Evolutionary conservation across 208 protist genomes (phyloP), one percentile per base, ranked within the genome.

Genomic region (Leishmania braziliensis): DNA sequence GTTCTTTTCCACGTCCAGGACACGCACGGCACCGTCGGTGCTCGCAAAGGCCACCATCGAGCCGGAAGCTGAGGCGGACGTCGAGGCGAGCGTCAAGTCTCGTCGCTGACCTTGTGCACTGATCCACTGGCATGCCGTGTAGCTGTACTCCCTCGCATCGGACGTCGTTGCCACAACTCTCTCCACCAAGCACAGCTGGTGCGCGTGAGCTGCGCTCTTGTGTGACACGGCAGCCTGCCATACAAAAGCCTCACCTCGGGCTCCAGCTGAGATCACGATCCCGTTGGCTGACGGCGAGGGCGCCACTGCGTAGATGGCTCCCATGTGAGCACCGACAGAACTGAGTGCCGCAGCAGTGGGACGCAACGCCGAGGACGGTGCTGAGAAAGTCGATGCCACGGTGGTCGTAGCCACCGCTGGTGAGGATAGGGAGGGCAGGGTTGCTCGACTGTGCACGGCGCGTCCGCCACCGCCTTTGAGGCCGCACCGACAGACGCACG

Each of bases 241-340:
- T 14, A 92, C 46, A 26, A 90, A 76, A 48, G 86, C 90, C 83
- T 96, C 93, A 14, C 86, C 86, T 9, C 87, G 87, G 53, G 87
- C 79, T 5, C 93, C 93, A 6, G 89, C 93, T 0, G 90, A 92
- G 48, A 95, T 74, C 29, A 95, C 71, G 6, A 84, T 81, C 8
- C 89, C 87, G 71, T 51, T 79, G 48, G 69, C 54, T 14, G n/a
- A 36, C 2, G 85, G 54, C 1, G 81, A 80, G 3, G 60, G 62
- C 1, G 75, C 74, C 8, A 77, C 53, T 66, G 82, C 86, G 84
- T 95, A 91, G 83, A 95, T 89, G 36, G 80, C 92, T 26, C 90
- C 90, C 62, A 71, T 86, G 80, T 95, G 92, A 1, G 58, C 78
- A 10, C 63, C 77, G 46, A 65, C 51, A 36, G 88, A 81, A 74